Percentiles rank a stretch among this genome's conserved stretches.
Evolutionary conservation across 2,329 filamentous ascomycete genomes (phyloP).

Genomic region (Magnaporthiopsis poae): DNA sequence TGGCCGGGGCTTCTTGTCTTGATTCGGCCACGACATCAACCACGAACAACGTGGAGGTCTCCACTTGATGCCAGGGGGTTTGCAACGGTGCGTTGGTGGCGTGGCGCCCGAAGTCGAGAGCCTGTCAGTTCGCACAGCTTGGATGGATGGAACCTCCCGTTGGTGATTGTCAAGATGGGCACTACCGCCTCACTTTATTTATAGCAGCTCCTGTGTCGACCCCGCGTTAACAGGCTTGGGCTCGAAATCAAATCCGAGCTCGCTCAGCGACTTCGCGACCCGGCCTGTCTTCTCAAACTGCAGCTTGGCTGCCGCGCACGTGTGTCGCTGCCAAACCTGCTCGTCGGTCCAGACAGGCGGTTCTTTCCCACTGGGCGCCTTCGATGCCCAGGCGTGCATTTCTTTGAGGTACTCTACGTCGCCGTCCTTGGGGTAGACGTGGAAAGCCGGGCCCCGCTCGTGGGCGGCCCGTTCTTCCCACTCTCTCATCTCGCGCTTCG

Average conservation of each 20-base stretch:
- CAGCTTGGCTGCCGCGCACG: constrained; percentile 60
- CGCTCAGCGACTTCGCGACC: constrained; percentile 53
- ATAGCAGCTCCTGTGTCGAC: constrained; percentile 11
- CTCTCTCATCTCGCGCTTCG: constrained; percentile 49
- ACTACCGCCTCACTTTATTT: background rate
- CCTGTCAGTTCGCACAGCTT: background rate
- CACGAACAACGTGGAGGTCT: background rate
- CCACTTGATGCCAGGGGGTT: background rate
- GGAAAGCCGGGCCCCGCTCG: constrained; percentile 31
- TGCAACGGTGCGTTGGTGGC: background rate
- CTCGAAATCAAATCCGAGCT: constrained; percentile 59
- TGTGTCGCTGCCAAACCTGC: constrained; percentile 61
- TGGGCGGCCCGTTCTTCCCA: constrained; percentile 59
- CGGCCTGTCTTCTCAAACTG: constrained; percentile 60
- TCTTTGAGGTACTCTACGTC: constrained; percentile 64
- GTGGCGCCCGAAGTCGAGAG: background rate
- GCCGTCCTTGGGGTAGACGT: constrained; percentile 41
- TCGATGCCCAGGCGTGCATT: constrained; percentile 51
- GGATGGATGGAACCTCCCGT: background rate
- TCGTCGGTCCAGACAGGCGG: constrained; percentile 63
- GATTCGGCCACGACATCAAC: background rate
- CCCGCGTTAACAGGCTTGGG: constrained; percentile 11
- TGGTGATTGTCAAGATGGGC: background rate
- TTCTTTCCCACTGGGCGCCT: constrained; percentile 49
- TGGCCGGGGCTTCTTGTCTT: background rate